Evolutionary conservation across 1,284 basidiomycete species (phyloP).

Genomic region (Puccinia polysora): DNA sequence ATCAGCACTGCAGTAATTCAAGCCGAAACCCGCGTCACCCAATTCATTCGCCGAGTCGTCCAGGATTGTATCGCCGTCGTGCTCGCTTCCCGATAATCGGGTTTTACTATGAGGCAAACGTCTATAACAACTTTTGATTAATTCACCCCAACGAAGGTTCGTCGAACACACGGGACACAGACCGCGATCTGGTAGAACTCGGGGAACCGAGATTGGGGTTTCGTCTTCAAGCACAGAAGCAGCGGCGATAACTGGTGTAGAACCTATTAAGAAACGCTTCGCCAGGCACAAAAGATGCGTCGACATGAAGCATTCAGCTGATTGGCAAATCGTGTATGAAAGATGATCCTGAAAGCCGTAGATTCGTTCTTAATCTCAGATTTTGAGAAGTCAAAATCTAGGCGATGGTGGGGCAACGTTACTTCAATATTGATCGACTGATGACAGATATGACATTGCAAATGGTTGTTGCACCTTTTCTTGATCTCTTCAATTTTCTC

Average conservation of each 20-base stretch:
- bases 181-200: slow-evolving; percentile 34
- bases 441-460: too few species aligned
- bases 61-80: neutral
- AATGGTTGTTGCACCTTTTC: too few species aligned
- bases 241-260: neutral
- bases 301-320: slow-evolving; percentile 28
- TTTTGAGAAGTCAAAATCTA: neutral
- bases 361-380: too few species aligned
- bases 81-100: neutral
- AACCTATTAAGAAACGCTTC: slow-evolving; percentile 7
- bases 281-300: slow-evolving; percentile 33
- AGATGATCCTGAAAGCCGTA: slow-evolving; percentile 37
- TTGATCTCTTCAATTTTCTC: too few species aligned
- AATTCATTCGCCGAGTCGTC: neutral
- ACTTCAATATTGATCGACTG: too few species aligned
- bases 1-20: neutral
- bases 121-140: slow-evolving; percentile 39
- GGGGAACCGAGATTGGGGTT: neutral
- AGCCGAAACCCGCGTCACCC: neutral
- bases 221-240: neutral
- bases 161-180: slow-evolving; percentile 21
- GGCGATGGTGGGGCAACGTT: neutral
- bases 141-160: slow-evolving; percentile 41
- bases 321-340: slow-evolving; percentile 20
- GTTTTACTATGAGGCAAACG: slow-evolving; percentile 4